Conservation (phyloP, 306 rosid genomes). For the Cicer pinnatifidum region DNA sequence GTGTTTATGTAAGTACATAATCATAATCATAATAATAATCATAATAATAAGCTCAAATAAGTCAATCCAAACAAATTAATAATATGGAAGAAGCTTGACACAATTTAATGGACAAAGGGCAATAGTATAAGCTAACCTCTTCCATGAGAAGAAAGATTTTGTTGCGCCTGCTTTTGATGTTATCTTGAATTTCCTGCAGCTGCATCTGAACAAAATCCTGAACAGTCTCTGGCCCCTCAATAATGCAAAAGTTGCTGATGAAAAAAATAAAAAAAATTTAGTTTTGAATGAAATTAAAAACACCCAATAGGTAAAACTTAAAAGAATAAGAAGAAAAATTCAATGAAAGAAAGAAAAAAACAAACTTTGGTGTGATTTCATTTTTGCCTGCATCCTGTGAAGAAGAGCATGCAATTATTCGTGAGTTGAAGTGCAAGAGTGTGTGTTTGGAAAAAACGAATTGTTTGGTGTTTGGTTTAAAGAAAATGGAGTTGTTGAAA, state of each 20-base stretch:
- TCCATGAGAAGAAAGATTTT: constrained; percentile 96
- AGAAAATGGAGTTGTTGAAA: constrained; percentile 40
- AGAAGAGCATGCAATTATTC: constrained; percentile 53
- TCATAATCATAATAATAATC: too few relatives aligned
- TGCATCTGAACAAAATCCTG: constrained; percentile 96
- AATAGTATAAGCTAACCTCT: constrained; percentile 62
- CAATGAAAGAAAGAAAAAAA: constrained; percentile 27
- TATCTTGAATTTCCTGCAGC: constrained; percentile 83
- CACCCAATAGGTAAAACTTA: neutral
- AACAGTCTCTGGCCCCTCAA: constrained; percentile 96
- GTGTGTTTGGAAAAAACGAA: constrained; percentile 41
- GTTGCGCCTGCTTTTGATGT: constrained; percentile 82
- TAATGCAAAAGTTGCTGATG: constrained; percentile 83
- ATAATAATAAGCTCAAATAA: too few relatives aligned
- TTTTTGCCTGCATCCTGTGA: constrained; percentile 54
- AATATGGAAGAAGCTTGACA: neutral
- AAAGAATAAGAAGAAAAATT: neutral
- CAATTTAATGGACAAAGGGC: neutral
- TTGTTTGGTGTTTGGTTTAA: constrained; percentile 36
- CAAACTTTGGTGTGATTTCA: constrained; percentile 70
- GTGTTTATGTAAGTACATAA: too few relatives aligned
- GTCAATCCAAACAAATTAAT: neutral
- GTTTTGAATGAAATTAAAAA: constrained; percentile 12
- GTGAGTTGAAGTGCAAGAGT: constrained; percentile 45
- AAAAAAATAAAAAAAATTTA: neutral